Conservation (phyloP, 2,329 filamentous ascomycete genomes). For the Aspergillus sp. region DNA sequence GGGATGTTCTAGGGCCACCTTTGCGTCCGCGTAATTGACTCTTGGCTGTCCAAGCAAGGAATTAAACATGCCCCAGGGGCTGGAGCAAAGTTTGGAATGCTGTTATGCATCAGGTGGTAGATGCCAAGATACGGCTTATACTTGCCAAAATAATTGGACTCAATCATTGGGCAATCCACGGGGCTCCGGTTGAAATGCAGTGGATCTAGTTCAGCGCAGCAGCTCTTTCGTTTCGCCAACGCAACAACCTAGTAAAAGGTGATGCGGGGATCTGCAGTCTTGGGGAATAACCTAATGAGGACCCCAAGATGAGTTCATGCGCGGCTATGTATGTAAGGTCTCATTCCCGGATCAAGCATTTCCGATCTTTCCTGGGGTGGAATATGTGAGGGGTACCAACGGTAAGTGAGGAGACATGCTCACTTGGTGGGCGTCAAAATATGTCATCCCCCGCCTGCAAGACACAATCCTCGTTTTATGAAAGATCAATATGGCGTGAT, state of each 20-base stretch:
- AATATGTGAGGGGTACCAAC: not conserved
- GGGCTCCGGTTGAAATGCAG: not conserved
- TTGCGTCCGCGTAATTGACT: not conserved
- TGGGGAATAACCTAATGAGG: slow-evolving; percentile 3
- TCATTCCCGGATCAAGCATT: not conserved
- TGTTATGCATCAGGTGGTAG: not conserved
- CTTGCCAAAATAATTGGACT: not conserved
- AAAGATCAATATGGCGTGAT: slow-evolving; percentile 3
- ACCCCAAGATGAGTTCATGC: not conserved
- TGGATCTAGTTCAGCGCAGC: not conserved
- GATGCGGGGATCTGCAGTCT: slow-evolving; percentile 2
- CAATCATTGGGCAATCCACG: not conserved
- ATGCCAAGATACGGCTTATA: not conserved
- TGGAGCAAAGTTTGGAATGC: not conserved
- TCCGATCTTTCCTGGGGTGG: not conserved
- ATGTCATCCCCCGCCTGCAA: not conserved
- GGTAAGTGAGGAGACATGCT: not conserved
- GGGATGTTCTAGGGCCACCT: not conserved
- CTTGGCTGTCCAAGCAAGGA: not conserved
- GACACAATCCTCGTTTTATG: not conserved
- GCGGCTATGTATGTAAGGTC: not conserved
- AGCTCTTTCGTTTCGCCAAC: not conserved
- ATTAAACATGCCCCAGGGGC: not conserved
- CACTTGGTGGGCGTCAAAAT: not conserved
- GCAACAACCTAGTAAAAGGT: slow-evolving; percentile 1